Evolutionary conservation across 441 rosid species (phyloP).

Genomic region (Hypseocharis bilobata): DNA sequence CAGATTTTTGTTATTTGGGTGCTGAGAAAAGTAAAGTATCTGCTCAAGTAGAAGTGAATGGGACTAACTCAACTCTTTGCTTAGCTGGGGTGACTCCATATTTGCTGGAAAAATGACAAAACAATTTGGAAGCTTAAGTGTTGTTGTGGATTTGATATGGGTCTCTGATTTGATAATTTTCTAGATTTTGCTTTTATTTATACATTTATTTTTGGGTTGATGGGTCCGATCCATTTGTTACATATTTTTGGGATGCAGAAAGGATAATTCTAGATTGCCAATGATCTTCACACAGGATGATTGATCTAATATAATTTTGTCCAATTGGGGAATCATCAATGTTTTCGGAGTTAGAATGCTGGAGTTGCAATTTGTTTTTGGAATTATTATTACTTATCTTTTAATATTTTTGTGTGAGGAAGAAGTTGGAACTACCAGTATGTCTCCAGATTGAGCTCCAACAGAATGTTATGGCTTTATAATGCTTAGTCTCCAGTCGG

Average conservation of each 20-base stretch:
- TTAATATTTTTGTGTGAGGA: not conserved
- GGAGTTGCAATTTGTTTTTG: not conserved
- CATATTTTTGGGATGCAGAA: not conserved
- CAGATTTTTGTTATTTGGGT: not conserved
- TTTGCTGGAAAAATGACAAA: not conserved
- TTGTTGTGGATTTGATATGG: slow-evolving; percentile 20
- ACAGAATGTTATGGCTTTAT: too few species aligned
- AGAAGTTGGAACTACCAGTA: not conserved
- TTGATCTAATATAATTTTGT: not conserved
- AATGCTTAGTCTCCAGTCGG: not conserved
- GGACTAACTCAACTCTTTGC: not conserved
- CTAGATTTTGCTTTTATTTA: slow-evolving; percentile 1
- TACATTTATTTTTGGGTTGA: not conserved
- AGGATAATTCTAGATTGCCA: not conserved
- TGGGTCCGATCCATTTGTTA: slow-evolving; percentile 18
- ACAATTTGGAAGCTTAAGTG: not conserved
- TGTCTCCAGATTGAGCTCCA: not conserved
- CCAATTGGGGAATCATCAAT: not conserved
- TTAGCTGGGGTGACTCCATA: not conserved
- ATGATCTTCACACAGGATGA: not conserved
- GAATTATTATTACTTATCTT: not conserved
- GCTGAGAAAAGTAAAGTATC: not conserved
- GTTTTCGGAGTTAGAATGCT: not conserved
- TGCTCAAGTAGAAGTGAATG: slow-evolving; percentile 2
- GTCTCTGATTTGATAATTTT: slow-evolving; percentile 7